Conservation (phyloP, 345 rosid genomes). For the Camelina hispida region DNA sequence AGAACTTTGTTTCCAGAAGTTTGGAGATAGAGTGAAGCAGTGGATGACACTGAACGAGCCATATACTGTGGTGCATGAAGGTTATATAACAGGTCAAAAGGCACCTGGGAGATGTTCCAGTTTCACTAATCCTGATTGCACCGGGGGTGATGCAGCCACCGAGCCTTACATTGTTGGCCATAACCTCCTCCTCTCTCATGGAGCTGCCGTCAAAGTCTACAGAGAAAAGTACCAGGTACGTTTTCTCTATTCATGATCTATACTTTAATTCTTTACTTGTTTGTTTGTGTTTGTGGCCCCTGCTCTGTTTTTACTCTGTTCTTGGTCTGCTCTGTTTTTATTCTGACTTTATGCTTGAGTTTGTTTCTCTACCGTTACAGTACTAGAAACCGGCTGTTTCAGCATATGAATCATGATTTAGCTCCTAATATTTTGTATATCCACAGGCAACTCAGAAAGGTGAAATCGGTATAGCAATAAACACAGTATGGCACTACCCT, state of each 20-base stretch:
- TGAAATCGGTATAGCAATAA: slow-evolving; percentile 48
- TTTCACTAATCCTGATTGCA: slow-evolving; percentile 41
- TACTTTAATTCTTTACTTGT: background rate
- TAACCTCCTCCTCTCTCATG: slow-evolving; percentile 53
- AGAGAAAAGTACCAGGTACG: slow-evolving; percentile 47
- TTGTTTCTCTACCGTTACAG: no score
- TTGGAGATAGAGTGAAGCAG: slow-evolving; percentile 57
- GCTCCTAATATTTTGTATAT: no score
- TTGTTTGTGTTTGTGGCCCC: background rate
- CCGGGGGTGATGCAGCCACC: slow-evolving; percentile 44
- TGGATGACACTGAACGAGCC: slow-evolving; percentile 59
- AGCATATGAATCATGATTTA: no score
- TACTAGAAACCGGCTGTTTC: no score
- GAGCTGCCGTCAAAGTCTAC: slow-evolving; percentile 47
- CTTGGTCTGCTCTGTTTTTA: background rate
- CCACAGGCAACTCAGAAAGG: slow-evolving; percentile 54
- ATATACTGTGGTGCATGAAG: slow-evolving; percentile 33
- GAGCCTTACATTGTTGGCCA: slow-evolving; percentile 50
- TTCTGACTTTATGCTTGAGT: no score
- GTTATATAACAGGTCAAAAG: slow-evolving; percentile 35
- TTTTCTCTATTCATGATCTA: background rate
- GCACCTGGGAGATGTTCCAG: slow-evolving; percentile 50
- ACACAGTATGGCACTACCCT: slow-evolving; percentile 51
- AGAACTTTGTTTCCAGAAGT: slow-evolving; percentile 49
- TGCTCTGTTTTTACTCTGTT: slow-evolving; percentile 3